Evolutionary conservation across 2,329 filamentous ascomycete species (phyloP).

Genomic region (Paecilomyces niveus): DNA sequence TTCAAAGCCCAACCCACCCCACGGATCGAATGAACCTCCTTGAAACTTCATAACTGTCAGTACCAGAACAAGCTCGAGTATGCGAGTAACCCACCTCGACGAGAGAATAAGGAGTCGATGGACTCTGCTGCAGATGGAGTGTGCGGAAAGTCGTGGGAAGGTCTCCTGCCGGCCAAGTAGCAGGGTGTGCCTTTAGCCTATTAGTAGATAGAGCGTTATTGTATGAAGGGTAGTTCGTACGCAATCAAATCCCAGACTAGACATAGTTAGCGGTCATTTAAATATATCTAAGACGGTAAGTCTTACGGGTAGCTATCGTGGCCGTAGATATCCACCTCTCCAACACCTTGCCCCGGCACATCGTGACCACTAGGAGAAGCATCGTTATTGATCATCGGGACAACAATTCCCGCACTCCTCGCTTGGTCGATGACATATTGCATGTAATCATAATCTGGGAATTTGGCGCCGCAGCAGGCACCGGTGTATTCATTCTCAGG

Average conservation of each 20-base stretch:
- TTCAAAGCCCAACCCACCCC: slow-evolving; percentile 64
- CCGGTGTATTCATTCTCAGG: slow-evolving; percentile 74
- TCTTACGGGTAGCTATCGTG: slow-evolving; percentile 55
- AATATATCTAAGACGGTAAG: neutral
- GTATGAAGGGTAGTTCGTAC: slow-evolving; percentile 12
- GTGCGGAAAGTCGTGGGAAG: slow-evolving; percentile 52
- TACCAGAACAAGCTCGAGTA: neutral
- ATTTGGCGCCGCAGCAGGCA: slow-evolving; percentile 43
- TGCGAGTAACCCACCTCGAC: slow-evolving; percentile 40
- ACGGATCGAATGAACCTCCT: slow-evolving; percentile 65
- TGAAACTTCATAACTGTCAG: slow-evolving; percentile 47
- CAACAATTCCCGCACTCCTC: slow-evolving; percentile 59
- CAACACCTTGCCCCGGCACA: slow-evolving; percentile 53
- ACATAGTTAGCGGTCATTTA: slow-evolving; percentile 3
- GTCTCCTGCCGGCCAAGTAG: slow-evolving; percentile 50
- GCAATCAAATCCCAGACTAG: slow-evolving; percentile 34
- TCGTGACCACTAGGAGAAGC: slow-evolving; percentile 55
- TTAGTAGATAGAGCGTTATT: slow-evolving; percentile 4
- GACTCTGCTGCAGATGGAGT: slow-evolving; percentile 54
- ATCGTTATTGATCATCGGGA: slow-evolving; percentile 72
- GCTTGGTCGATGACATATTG: slow-evolving; percentile 63
- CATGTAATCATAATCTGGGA: slow-evolving; percentile 63
- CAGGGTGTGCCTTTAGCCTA: slow-evolving; percentile 43
- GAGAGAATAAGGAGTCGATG: slow-evolving; percentile 58
- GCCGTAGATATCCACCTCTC: slow-evolving; percentile 58